phyloP scores from a whole-genome alignment of 2,329 filamentous ascomycete species.

The Claviceps sp. region DNA sequence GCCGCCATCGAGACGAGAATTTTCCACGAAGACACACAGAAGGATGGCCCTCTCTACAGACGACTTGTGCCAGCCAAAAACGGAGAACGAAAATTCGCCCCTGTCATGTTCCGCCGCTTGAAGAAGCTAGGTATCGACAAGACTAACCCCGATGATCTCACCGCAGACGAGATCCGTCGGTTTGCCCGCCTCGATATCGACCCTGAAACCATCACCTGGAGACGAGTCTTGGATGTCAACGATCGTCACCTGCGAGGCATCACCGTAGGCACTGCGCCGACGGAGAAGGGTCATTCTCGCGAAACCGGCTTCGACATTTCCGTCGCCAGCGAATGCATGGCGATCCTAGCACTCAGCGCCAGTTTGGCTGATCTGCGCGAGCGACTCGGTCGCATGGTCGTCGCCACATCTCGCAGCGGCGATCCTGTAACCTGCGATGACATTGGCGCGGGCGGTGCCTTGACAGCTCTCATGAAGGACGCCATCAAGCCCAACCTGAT shows the following conservation, averaged over 20 bases:
- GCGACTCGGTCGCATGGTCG: conserved; percentile 87
- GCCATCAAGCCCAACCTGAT: conserved; percentile 98
- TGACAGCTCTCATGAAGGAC: conserved; percentile 93
- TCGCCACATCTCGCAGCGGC: conserved; percentile 72
- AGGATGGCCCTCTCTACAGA: conserved; percentile 75
- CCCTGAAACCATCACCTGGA: conserved; percentile 93
- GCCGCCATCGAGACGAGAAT: conserved; percentile 96
- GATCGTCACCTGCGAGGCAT: conserved; percentile 85
- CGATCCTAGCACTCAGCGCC: conserved; percentile 87
- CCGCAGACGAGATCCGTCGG: conserved; percentile 70
- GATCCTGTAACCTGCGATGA: conserved; percentile 95
- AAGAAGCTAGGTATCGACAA: conserved; percentile 95
- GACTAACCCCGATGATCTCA: conserved; percentile 83
- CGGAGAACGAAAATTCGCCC: conserved; percentile 73
- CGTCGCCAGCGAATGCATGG: conserved; percentile 96
- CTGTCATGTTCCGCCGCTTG: conserved; percentile 82
- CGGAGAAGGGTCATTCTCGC: conserved; percentile 78
- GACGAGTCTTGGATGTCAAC: conserved; percentile 91
- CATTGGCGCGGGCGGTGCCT: conserved; percentile 78
- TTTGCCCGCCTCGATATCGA: conserved; percentile 97
- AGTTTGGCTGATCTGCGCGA: conserved; percentile 80
- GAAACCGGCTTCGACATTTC: conserved; percentile 96
- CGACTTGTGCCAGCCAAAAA: conserved; percentile 83
- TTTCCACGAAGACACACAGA: conserved; percentile 94
- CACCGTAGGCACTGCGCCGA: conserved; percentile 75